Conservation (phyloP, 1,284 basidiomycete genomes). For the Melampsora medusae region DNA sequence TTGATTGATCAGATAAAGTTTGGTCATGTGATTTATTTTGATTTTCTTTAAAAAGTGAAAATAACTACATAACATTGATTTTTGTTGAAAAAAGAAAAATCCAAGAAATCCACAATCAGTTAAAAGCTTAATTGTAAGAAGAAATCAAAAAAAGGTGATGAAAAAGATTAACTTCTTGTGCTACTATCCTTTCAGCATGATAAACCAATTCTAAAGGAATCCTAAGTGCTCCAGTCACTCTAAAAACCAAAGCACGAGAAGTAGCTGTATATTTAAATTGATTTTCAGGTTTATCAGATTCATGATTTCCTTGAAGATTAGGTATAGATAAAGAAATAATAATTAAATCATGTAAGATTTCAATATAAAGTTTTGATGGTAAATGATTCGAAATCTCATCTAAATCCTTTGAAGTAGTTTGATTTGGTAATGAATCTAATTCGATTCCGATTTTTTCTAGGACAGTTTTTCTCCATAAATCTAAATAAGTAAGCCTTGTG, state of each 20-base stretch:
- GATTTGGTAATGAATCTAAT: slow-evolving; percentile 5
- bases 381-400: slow-evolving; percentile 8
- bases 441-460: slow-evolving; percentile 18
- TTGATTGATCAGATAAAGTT: slow-evolving; percentile 9
- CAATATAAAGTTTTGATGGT: slow-evolving; percentile 26
- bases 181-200: slow-evolving; percentile 34
- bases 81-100: not conserved
- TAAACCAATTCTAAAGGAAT: slow-evolving; percentile 27
- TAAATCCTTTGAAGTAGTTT: slow-evolving; percentile 1
- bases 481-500: not conserved
- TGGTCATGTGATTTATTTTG: not conserved
- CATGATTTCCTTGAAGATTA: not conserved
- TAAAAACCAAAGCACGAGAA: slow-evolving; percentile 20
- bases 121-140: not conserved
- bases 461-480: slow-evolving; percentile 14
- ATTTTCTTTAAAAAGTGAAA: slow-evolving; percentile 29
- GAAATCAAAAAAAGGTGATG: not conserved
- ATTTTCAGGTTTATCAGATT: not conserved
- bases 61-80: slow-evolving; percentile 14
- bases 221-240: slow-evolving; percentile 3
- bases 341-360: slow-evolving; percentile 38
- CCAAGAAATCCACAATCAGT: not conserved
- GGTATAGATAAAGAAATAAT: slow-evolving; percentile 22
- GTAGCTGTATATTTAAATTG: slow-evolving; percentile 28
- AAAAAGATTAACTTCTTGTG: slow-evolving; percentile 10